Conservation (phyloP, 805 yeast genomes). For the Sugiyamaella marilandica region DNA sequence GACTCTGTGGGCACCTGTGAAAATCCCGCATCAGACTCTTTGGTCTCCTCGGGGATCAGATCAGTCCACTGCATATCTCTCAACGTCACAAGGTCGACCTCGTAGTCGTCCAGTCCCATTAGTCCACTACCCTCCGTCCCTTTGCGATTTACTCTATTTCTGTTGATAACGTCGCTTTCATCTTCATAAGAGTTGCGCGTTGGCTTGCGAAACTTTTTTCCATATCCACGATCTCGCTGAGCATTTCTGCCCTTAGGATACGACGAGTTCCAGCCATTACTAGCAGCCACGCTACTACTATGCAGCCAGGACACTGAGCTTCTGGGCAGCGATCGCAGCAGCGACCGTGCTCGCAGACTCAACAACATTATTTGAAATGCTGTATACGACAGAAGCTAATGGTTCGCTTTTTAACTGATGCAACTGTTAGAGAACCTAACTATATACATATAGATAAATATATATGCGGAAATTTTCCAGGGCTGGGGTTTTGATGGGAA, state of each 20-base stretch:
- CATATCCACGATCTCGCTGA: background rate
- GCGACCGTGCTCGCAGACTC: no score
- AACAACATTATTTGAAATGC: no score
- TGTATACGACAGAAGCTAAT: no score
- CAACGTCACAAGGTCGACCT: constrained; percentile 23
- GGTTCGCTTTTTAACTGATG: no score
- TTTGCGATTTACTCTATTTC: constrained; percentile 9
- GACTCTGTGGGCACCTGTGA: constrained; percentile 26
- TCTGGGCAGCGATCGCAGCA: no score
- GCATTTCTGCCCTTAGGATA: background rate
- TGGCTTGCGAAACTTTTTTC: background rate
- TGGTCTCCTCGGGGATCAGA: constrained; percentile 15
- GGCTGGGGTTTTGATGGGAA: no score
- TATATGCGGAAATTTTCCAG: no score
- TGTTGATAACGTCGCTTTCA: constrained; percentile 9
- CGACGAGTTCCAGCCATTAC: background rate
- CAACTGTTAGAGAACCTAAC: no score
- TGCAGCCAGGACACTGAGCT: background rate
- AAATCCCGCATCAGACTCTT: constrained; percentile 16
- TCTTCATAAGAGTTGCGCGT: background rate
- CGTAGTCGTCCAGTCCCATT: constrained; percentile 28
- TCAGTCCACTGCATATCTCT: constrained; percentile 24
- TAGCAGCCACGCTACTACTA: background rate
- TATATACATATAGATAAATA: no score
- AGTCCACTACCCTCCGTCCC: constrained; percentile 30